Base-by-base conservation (phyloP, 2,329 filamentous ascomycete species). In the Meredithiella fracta region DNA sequence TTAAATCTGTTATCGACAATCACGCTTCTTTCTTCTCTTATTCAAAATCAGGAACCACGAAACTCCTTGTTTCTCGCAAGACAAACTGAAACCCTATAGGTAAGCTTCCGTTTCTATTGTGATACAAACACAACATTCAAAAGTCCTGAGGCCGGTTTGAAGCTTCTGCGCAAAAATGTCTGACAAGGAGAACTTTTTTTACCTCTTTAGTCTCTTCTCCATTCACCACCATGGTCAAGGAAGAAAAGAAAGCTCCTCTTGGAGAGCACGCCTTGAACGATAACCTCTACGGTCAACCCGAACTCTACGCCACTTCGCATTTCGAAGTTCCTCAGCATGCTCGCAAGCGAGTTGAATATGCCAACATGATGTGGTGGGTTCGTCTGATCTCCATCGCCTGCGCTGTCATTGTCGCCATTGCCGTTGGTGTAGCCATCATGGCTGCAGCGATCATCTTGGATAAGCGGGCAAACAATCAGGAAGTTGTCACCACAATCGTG, bases 291-390 rank as follows among this genome's bases (percentile, higher is more conserved):
- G 55, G 55, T 11, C 56, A 58, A 42, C 56, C 56, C 7, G 26
- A 37, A 17, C 44, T 54, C 15, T 42, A 44, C 34, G 51, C 50
- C 20, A 51, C 51, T 23, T 51, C 51, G 22, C 56, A 58, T 20
- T 49, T 42, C 15, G 51, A 47, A 7, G 34, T 54, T n/a, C 51
- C 56, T 3, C 26, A 58, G 44, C 7, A 22, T n/a, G 17, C 42
- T 25, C 42, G 3, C 11, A 47, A 54, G 17, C 51, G 56, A 29
- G 51, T 51, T 14, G 26, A 54, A 23, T 34, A 58, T 31, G 42
- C 56, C 23, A 42, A 38, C 20, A 29, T 40, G 31, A 58, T 58
- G 56, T 51, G 50, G 22, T 54, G 51, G 52, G 50, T 58, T 44
- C 51, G 56, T 17, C 4, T 58, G 31, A 23, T 40, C 15, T 25